Percentiles rank a stretch among this genome's conserved stretches.
phyloP scores from a whole-genome alignment of 2,329 filamentous ascomycete species.

The Dothiorella sarmentorum region DNA sequence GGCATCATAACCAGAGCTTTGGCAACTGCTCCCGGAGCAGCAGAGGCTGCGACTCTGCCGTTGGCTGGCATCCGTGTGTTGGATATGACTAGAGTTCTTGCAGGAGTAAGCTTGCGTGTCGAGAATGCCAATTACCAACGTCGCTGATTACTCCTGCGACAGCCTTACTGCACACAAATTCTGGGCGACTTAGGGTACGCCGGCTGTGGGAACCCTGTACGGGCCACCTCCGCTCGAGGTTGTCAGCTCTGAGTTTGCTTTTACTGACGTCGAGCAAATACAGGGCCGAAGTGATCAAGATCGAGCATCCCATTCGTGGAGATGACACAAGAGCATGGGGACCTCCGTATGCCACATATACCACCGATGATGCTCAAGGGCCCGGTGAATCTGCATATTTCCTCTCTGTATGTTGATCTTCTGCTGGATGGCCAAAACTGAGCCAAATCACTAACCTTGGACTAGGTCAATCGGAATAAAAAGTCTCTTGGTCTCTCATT shows the following conservation, averaged over 20 bases:
- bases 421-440: neutral
- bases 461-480: constrained; percentile 91
- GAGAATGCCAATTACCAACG: neutral
- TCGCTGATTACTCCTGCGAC: constrained; percentile 6
- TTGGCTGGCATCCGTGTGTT: constrained; percentile 84
- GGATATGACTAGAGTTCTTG: constrained; percentile 94
- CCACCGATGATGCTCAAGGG: constrained; percentile 55
- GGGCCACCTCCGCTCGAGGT: constrained; percentile 34
- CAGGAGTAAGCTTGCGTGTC: constrained; percentile 64
- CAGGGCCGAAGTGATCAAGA: constrained; percentile 94
- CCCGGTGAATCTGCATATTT: constrained; percentile 96
- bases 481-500: constrained; percentile 92
- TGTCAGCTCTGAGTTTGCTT: constrained; percentile 21
- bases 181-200: constrained; percentile 89
- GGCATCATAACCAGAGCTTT: neutral
- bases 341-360: constrained; percentile 84
- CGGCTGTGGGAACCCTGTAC: constrained; percentile 26
- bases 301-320: constrained; percentile 86
- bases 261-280: constrained; percentile 17
- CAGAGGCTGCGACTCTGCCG: constrained; percentile 54
- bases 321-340: constrained; percentile 98
- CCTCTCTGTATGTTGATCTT: constrained; percentile 67
- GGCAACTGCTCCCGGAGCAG: constrained; percentile 11
- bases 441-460: constrained; percentile 5
- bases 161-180: constrained; percentile 98